A percentile compares a stretch with the other conserved stretches of the same genome.
Evolutionary conservation across 2,329 filamentous ascomycete genomes (phyloP).

Genomic region (Aspergillus piperis): DNA sequence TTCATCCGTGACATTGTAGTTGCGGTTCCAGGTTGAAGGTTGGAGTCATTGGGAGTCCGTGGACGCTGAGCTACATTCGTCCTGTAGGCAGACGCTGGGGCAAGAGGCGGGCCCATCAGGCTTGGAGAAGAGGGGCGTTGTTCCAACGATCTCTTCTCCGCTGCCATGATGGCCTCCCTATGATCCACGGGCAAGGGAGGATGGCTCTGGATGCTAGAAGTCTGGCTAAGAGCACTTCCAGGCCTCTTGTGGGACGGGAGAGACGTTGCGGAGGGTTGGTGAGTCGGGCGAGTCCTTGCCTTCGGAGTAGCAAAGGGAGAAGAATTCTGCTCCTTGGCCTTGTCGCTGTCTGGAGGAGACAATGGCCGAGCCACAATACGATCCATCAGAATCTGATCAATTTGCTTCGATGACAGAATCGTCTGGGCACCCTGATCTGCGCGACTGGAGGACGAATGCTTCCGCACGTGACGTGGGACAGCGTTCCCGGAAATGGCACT

Average conservation of each 20-base stretch:
- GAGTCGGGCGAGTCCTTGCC: constrained; percentile 31
- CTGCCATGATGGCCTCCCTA: constrained; percentile 79
- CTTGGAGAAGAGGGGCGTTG: constrained; percentile 45
- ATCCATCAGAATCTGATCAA: constrained; percentile 71
- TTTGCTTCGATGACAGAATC: constrained; percentile 74
- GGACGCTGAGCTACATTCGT: constrained; percentile 54
- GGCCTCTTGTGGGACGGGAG: constrained; percentile 57
- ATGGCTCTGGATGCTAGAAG: constrained; percentile 51
- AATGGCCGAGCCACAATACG: constrained; percentile 44
- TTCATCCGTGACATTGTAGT: constrained; percentile 63
- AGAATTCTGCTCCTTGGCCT: constrained; percentile 28
- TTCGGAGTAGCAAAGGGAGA: constrained; percentile 43
- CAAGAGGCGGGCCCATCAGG: constrained; percentile 79
- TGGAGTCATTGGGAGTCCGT: constrained; percentile 60
- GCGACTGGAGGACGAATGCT: constrained; percentile 46
- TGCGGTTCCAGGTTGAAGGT: constrained; percentile 46
- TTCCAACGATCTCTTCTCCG: constrained; percentile 60
- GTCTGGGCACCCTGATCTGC: constrained; percentile 80
- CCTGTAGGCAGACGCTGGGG: constrained; percentile 75
- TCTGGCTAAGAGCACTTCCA: constrained; percentile 70
- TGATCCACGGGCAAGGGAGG: constrained; percentile 83
- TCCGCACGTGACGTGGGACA: constrained; percentile 28
- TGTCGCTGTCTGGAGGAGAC: constrained; percentile 38
- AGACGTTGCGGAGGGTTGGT: constrained; percentile 35
- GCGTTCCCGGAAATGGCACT: constrained; percentile 65